A percentile compares a stretch with the other conserved stretches of the same genome.
phyloP scores from a whole-genome alignment of 306 rosid species.

The Nissolia schottii region DNA sequence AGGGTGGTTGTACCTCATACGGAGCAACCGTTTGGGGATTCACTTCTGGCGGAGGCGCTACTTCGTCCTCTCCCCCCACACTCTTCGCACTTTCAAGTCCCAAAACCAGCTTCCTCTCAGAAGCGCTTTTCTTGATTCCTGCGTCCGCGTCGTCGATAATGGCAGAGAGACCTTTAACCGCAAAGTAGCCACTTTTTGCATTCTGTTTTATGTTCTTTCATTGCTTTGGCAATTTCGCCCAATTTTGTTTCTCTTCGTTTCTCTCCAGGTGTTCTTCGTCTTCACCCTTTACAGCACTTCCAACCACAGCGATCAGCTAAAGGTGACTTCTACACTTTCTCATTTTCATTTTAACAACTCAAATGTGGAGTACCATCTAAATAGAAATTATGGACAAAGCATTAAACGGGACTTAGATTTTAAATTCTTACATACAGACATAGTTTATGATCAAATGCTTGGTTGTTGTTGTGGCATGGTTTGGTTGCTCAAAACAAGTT shows the following conservation, averaged over 20 bases:
- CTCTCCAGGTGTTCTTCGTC: slow-evolving; percentile 68
- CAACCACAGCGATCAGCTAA: slow-evolving; percentile 70
- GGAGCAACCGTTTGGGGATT: slow-evolving; percentile 60
- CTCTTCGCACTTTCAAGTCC: slow-evolving; percentile 66
- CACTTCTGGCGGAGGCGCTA: slow-evolving; percentile 73
- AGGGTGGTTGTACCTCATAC: slow-evolving; percentile 72
- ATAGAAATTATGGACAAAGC: too few relatives aligned
- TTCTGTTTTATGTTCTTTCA: background rate
- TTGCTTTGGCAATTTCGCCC: background rate
- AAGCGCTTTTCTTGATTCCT: slow-evolving; percentile 78
- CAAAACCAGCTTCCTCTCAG: slow-evolving; percentile 61
- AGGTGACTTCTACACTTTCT: slow-evolving; percentile 38
- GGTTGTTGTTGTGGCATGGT: too few relatives aligned
- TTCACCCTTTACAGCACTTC: slow-evolving; percentile 78
- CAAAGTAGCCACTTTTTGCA: slow-evolving; percentile 42
- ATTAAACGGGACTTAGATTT: too few relatives aligned
- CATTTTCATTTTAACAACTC: too few relatives aligned
- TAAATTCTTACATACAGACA: background rate
- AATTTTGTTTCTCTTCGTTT: slow-evolving; percentile 27
- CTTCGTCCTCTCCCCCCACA: slow-evolving; percentile 56
- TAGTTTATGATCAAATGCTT: too few relatives aligned
- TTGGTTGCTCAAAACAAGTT: too few relatives aligned
- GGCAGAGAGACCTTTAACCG: slow-evolving; percentile 81
- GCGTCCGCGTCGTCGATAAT: slow-evolving; percentile 69
- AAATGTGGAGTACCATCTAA: background rate